Base-by-base conservation (phyloP, 140 eudicot species). In the Anethum foeniculum region DNA sequence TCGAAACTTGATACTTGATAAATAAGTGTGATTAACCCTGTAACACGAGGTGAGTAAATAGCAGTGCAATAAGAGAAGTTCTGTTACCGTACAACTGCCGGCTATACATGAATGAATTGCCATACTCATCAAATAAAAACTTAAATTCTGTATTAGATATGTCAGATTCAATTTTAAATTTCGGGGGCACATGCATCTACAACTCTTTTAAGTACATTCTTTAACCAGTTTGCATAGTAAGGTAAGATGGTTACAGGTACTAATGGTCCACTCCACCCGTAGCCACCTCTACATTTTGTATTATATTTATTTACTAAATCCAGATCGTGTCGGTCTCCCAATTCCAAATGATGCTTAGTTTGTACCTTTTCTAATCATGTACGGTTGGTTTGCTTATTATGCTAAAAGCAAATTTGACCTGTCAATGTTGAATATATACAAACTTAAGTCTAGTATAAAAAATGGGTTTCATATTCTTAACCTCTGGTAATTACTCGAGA, bases 261-360 rank as follows among this genome's bases (percentile, higher is more conserved):
- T 49, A 1, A 27, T 65, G 39, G 32, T 10, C 15, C 39, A 1
- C 13, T 30, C 44, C 68, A 51, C 30, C 64, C 68, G 15, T 25
- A 9, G 77, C 77, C 77, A 72, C 77, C 77, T 72, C 49, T 38
- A 15, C 11, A 21, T n/a, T 39, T 38, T 18, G 51, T 16, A 19
- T 23, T 9, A 38, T 19, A 36, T 19, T 21, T 11, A 21, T 43
- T 73, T 39, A n/a, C 28, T 43, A 21, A 8, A 25, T n/a, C 32
- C 6, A 21, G 77, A n/a, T 73, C 52, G 56, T 73, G 48, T 71
- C n/a, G 78, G 78, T 75, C 78, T 23, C n/a, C 58, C 78, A 75
- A n/a, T 23, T 46, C 36, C 78, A 44, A 73, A 11, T 30, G 4
- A 15, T 43, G 78, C 21, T 74, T 44, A 44, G 16, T 44, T 41